These are phyloP conservation scores for Simplicillium aogashimaense DNA, from an alignment of 2,329 filamentous ascomycete genomes.

Conservation along the genomic window DNA sequence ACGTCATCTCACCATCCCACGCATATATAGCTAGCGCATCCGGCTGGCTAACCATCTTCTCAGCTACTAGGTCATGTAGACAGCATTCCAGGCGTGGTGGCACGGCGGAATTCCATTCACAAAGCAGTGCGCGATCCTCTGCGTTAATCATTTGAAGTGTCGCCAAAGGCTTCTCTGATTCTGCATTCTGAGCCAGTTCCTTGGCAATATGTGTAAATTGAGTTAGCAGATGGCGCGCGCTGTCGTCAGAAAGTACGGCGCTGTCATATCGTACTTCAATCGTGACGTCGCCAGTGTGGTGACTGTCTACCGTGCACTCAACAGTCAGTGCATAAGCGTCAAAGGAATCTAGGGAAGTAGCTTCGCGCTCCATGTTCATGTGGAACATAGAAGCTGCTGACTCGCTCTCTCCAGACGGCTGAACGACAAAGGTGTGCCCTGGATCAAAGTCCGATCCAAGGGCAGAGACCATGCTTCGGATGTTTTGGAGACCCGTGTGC, in stretches of 20 bases:
- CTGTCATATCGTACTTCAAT: no score
- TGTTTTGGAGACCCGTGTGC: slow-evolving; percentile 9
- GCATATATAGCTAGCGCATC: slow-evolving; percentile 4
- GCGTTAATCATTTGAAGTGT: no score
- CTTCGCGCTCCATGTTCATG: slow-evolving; percentile 4
- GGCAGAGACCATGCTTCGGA: slow-evolving; percentile 6
- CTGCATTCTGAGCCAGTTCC: neutral
- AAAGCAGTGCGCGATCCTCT: no score
- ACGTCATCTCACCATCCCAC: slow-evolving; percentile 13
- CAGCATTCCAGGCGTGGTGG: neutral
- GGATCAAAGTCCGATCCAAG: slow-evolving; percentile 7
- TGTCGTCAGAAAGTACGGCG: slow-evolving; percentile 3
- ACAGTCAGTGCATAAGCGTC: no score
- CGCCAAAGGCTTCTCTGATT: no score
- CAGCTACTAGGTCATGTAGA: slow-evolving; percentile 9
- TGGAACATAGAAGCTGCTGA: slow-evolving; percentile 7
- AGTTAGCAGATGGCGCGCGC: neutral
- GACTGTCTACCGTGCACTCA: no score
- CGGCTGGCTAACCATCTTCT: slow-evolving; percentile 9
- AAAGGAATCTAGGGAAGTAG: no score
- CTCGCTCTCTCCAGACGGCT: neutral
- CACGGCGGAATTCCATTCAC: no score
- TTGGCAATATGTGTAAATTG: slow-evolving; percentile 4
- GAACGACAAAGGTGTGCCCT: slow-evolving; percentile 8
- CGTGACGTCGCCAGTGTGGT: no score